Evolutionary conservation across 2,329 filamentous ascomycete genomes (phyloP).

Genomic region (Aspergillus sp.): DNA sequence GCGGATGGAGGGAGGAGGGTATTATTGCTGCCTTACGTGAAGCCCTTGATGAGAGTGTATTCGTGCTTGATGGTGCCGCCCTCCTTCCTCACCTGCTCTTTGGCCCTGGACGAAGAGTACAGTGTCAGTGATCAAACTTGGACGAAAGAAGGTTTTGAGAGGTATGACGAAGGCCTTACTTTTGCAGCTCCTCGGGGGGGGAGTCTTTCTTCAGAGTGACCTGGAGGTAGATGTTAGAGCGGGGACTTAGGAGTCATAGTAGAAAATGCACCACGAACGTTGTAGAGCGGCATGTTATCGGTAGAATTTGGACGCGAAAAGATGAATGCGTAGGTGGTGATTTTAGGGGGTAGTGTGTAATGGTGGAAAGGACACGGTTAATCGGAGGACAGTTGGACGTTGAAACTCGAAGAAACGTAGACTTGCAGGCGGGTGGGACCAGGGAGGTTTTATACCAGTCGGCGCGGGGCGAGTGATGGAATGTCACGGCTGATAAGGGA

Average conservation of each 20-base stretch:
- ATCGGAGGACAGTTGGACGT: background rate
- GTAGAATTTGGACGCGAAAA: background rate
- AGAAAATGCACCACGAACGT: conserved; percentile 26
- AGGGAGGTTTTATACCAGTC: conserved; percentile 11
- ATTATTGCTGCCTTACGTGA: conserved; percentile 65
- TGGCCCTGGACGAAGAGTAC: conserved; percentile 57
- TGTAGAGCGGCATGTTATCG: conserved; percentile 40
- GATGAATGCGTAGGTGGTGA: background rate
- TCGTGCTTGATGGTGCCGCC: conserved; percentile 84
- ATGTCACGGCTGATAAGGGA: conserved; percentile 11
- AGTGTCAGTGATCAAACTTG: conserved; percentile 14
- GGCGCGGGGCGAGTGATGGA: conserved; percentile 8
- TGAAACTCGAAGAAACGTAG: background rate
- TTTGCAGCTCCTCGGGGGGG: conserved; percentile 64
- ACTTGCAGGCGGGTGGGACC: conserved; percentile 8
- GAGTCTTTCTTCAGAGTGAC: conserved; percentile 76
- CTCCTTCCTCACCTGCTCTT: conserved; percentile 70
- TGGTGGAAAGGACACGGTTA: background rate
- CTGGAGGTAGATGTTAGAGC: conserved; percentile 45
- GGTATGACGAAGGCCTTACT: conserved; percentile 49
- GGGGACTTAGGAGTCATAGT: background rate
- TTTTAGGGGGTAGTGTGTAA: background rate
- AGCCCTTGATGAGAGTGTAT: conserved; percentile 86
- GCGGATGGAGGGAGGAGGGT: background rate
- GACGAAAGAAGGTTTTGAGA: background rate